Conservation (phyloP, 1,139 yeast genomes). For the Blastobotrys serpentis region DNA sequence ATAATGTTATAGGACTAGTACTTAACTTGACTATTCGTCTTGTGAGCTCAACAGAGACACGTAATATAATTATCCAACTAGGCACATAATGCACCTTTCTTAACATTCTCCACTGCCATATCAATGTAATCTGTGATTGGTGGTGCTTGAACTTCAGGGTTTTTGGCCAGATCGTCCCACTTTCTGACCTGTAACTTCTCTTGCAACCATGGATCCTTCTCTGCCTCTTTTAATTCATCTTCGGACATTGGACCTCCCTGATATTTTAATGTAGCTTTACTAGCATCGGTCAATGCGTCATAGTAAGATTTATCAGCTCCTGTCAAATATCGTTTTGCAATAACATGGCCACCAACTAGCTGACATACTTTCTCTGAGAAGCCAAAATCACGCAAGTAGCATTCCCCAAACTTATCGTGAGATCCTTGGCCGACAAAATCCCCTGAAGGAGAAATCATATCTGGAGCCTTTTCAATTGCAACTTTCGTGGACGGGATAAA, state of each 20-base stretch:
- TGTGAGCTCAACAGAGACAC: too few relatives aligned
- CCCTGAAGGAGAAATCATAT: slow-evolving; percentile 14
- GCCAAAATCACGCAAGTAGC: slow-evolving; percentile 18
- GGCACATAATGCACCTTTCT: not conserved
- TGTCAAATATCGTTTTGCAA: slow-evolving; percentile 22
- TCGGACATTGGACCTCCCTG: slow-evolving; percentile 22
- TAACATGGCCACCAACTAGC: slow-evolving; percentile 22
- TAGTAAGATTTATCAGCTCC: slow-evolving; percentile 17
- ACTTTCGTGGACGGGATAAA: slow-evolving; percentile 16
- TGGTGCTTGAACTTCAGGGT: slow-evolving; percentile 18
- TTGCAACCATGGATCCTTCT: slow-evolving; percentile 19
- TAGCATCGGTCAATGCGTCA: slow-evolving; percentile 18
- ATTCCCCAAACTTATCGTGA: slow-evolving; percentile 17
- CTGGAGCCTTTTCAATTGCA: slow-evolving; percentile 16
- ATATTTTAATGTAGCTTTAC: slow-evolving; percentile 17
- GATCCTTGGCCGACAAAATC: slow-evolving; percentile 15
- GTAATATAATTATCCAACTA: too few relatives aligned
- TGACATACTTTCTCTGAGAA: slow-evolving; percentile 23
- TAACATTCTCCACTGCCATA: slow-evolving; percentile 20
- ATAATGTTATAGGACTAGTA: too few relatives aligned
- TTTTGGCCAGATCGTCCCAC: slow-evolving; percentile 22
- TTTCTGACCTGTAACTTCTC: slow-evolving; percentile 19
- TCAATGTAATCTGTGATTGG: slow-evolving; percentile 14
- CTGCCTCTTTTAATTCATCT: slow-evolving; percentile 14
- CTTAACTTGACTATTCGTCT: too few relatives aligned